Evolutionary conservation across 2,329 filamentous ascomycete genomes (phyloP), one percentile per base, ranked within the genome.

Genomic region (Colletotrichum scovillei): DNA sequence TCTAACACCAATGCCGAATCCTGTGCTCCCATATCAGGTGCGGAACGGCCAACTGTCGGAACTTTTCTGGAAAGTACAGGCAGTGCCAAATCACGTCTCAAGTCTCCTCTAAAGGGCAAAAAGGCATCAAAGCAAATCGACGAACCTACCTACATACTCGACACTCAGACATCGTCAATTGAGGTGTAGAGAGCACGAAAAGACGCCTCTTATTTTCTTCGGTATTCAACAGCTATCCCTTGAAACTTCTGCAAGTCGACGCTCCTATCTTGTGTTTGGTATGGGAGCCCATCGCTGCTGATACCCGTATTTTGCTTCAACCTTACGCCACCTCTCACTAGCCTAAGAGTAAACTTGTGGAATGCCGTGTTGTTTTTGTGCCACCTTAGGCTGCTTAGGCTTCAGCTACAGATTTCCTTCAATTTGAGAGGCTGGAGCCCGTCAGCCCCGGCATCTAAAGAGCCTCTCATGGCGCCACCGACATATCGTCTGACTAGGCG

Each of bases 331-430:
- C 30, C 22, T 57, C 35, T 35, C 69, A 63, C 52, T 22, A 57
- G 30, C 46, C 19, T 16, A 8, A 58, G 57, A 19, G 64, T 72
- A 63, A 69, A 26, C 63, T 63, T 69, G 64, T 69, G 52, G 57
- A 14, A 68, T 52, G 57, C 24, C 35, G 30, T 5, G 9, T 14
- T 38, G 9, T 8, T 52, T 58, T 22, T 57, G 52, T 58, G 22
- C n/a, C 35, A 53, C 38, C 24, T 16, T 24, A 26, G 46, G 38
- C 56, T 11, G 14, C 38, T 46, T 30, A 59, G 14, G 53, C 53
- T 38, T 30, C 49, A 35, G 65, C 9, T 63, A 4, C 35, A 49
- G 1, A n/a, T 22, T 22, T 22, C 19, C 49, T n/a, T 28, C 53
- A 56, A 28, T 2, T n/a, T 22, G 42, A 49, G 19, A 42, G 38